Base-by-base conservation (phyloP, 2,329 filamentous ascomycete genomes). In the Cladorrhinum sp. region DNA sequence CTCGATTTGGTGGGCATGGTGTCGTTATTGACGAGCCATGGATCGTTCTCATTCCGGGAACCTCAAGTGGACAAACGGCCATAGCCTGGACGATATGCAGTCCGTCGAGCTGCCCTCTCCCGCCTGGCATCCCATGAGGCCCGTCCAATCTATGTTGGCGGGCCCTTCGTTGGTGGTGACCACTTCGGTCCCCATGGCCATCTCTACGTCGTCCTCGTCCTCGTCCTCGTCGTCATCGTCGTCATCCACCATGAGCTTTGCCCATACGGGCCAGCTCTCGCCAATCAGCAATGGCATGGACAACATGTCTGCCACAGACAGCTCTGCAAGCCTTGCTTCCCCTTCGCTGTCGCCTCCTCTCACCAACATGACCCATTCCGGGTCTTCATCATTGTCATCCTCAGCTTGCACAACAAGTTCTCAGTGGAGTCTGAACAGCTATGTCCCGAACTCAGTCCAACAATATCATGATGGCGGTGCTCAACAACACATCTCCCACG, bases 271-370 rank as follows among this genome's bases (percentile, higher is more conserved):
- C 49, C 82, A 82, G 65, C 70, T 84, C 59, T 85, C 82, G 38
- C 82, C 82, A 45, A 75, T 80, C 66, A 84, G 81, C 71, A 78
- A 78, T 60, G 78, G 76, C 62, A 75, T 81, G 69, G 79, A 82
- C 48, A 71, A 76, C 36, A 59, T 68, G 12, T 62, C 61, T 6
- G 50, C 50, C 13, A 60, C 62, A 50, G 65, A 67, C 49, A 63
- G 58, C 59, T 67, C 68, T 38, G 59, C 58, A 51, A 68, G 63
- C 38, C 61, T 67, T 57, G 67, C 66, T 59, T 74, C 66, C 50
- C 68, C 66, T 12, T 71, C 76, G 50, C 73, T 76, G 27, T 72
- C 71, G n/a, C 76, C 76, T 18, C 70, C 74, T 24, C 73, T 76
- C 9, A 75, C 78, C 24, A 73, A 76, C 50, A 76, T 79, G 71